A percentile compares a stretch with the other conserved stretches of the same genome.
Conservation (phyloP, 192 early-diverging fungal genomes). For the Rhizoclosmatium globosum region DNA sequence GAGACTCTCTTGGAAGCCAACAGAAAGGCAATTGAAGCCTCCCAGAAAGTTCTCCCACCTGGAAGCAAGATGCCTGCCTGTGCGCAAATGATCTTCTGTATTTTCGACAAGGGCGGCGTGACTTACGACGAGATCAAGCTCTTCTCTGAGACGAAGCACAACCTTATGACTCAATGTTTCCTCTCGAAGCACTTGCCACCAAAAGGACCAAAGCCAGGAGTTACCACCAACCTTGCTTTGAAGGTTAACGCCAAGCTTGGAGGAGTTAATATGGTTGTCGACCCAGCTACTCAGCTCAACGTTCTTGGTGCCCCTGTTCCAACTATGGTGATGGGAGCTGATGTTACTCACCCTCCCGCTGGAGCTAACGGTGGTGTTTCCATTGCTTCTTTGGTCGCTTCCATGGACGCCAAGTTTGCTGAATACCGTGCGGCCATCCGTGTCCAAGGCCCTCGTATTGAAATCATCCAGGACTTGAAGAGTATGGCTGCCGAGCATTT, state of each 20-base stretch:
- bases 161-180: conserved; percentile 87
- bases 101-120: not conserved
- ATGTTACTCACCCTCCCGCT: conserved; percentile 85
- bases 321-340: conserved; percentile 76
- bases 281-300: conserved; percentile 30
- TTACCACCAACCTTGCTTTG: conserved; percentile 81
- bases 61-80: not conserved
- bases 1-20: conserved; percentile 23
- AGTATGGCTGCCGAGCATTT: conserved; percentile 47
- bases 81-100: conserved; percentile 34
- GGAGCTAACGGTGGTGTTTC: conserved; percentile 57
- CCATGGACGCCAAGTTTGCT: conserved; percentile 39
- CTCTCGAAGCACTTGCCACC: conserved; percentile 56
- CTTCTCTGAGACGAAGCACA: conserved; percentile 78
- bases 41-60: not conserved
- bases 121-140: conserved; percentile 86
- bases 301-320: conserved; percentile 19
- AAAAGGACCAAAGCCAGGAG: conserved; percentile 37
- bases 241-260: conserved; percentile 44
- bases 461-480: conserved; percentile 53
- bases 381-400: conserved; percentile 58
- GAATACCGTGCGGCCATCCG: conserved; percentile 45
- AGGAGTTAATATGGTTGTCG: conserved; percentile 32
- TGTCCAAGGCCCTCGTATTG: conserved; percentile 49
- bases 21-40: not conserved